Conservation (phyloP, 2,329 filamentous ascomycete genomes). For the Colletotrichum tropicale region DNA sequence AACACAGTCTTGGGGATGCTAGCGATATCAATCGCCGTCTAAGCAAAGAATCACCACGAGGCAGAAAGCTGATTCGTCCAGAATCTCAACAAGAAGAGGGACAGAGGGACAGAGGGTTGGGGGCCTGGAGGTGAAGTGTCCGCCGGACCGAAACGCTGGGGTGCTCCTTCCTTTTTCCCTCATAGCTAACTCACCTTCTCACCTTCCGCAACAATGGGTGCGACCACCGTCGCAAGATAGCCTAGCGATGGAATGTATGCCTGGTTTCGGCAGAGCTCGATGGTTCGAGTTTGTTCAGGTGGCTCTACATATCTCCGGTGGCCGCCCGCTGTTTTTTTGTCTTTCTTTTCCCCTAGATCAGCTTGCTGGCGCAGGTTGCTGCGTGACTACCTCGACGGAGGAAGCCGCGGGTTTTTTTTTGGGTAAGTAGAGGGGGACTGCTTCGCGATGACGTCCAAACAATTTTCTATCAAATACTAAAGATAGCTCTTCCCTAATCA, state of each 20-base stretch:
- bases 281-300: not conserved
- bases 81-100: accelerated
- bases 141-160: not conserved
- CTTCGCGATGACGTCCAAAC: too few relatives aligned
- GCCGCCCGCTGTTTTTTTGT: not conserved
- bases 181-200: not conserved
- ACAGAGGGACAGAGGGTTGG: accelerated
- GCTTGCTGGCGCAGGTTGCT: not conserved
- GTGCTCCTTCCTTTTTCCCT: not conserved
- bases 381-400: too few relatives aligned
- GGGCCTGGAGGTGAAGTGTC: not conserved
- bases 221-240: not conserved
- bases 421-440: too few relatives aligned
- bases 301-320: not conserved
- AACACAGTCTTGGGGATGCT: accelerated
- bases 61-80: not conserved
- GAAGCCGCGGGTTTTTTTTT: too few relatives aligned
- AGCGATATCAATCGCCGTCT: accelerated
- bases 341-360: too few relatives aligned
- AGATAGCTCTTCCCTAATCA: too few relatives aligned
- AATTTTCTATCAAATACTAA: too few relatives aligned
- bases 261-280: not conserved
- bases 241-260: not conserved
- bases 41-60: accelerated
- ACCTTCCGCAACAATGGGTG: not conserved